Percentiles rank a stretch among this genome's conserved stretches.
Conservation (phyloP, 75 land plant genomes). For the Ceratopteris richardii region DNA sequence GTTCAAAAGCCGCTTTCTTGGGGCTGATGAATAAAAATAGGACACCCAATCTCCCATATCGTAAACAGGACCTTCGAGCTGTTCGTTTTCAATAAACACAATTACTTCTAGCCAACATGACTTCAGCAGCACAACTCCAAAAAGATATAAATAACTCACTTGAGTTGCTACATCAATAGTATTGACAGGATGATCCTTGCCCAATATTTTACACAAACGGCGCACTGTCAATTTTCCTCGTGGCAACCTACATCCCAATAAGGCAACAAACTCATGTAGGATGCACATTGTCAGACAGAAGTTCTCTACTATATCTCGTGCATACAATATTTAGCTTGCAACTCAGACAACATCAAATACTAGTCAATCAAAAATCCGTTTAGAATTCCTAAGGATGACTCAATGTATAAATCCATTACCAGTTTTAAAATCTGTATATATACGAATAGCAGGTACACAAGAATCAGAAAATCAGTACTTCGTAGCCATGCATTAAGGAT, state of each 20-base stretch:
- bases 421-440: not conserved
- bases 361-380: not conserved
- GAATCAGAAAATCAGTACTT: too few species aligned
- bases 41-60: constrained; percentile 27
- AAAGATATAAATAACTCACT: constrained; percentile 5
- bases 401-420: not conserved
- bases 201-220: constrained; percentile 15
- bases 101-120: not conserved
- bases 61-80: constrained; percentile 34
- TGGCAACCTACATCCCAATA: constrained; percentile 19
- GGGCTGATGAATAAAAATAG: constrained; percentile 24
- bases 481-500: too few species aligned
- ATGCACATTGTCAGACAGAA: not conserved
- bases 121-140: not conserved
- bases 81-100: not conserved
- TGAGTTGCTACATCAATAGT: constrained; percentile 36
- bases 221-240: constrained; percentile 22
- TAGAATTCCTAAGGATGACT: not conserved
- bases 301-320: not conserved
- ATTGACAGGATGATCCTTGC: constrained; percentile 15
- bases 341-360: not conserved
- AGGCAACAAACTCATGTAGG: too few species aligned
- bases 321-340: not conserved
- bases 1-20: constrained; percentile 27
- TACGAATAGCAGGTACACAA: too few species aligned